These are phyloP conservation scores for Sarocladiaceae sp. DNA, from an alignment of 2,329 filamentous ascomycete species.

Conservation along the genomic window DNA sequence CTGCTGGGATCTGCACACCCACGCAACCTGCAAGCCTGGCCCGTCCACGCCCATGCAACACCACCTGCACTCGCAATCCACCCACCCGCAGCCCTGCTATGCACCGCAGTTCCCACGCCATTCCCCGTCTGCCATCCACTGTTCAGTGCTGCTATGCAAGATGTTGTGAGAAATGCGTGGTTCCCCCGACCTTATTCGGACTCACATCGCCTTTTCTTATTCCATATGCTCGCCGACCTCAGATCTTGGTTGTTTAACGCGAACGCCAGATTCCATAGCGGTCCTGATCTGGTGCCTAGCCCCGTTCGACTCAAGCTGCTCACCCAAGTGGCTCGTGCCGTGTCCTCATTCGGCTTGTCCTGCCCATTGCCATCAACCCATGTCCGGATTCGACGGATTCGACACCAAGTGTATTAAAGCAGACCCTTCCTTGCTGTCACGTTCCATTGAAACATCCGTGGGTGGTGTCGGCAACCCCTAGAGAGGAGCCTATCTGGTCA, in stretches of 20 bases:
- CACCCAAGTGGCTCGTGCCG: too few species aligned
- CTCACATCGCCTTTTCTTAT: neutral
- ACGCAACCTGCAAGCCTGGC: conserved; percentile 1
- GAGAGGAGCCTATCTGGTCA: too few species aligned
- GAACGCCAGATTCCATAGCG: neutral
- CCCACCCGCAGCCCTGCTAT: neutral
- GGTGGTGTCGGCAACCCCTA: too few species aligned
- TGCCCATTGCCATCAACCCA: neutral
- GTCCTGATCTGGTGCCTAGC: too few species aligned
- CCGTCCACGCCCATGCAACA: neutral
- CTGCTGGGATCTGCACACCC: conserved; percentile 9
- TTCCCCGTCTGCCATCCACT: neutral
- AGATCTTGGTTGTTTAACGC: conserved; percentile 1
- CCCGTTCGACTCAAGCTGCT: too few species aligned
- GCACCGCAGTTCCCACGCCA: too few species aligned
- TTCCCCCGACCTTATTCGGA: neutral
- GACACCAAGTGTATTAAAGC: neutral
- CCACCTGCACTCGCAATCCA: neutral
- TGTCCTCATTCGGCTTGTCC: neutral
- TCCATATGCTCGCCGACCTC: neutral
- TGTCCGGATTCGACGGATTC: conserved; percentile 1
- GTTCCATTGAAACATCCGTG: neutral
- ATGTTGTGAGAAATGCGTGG: neutral
- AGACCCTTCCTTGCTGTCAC: neutral
- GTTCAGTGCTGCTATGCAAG: too few species aligned